A percentile compares a stretch with the other conserved stretches of the same genome.
Evolutionary conservation across 2,329 filamentous ascomycete genomes (phyloP).

Genomic region (Biscogniauxia sp.): DNA sequence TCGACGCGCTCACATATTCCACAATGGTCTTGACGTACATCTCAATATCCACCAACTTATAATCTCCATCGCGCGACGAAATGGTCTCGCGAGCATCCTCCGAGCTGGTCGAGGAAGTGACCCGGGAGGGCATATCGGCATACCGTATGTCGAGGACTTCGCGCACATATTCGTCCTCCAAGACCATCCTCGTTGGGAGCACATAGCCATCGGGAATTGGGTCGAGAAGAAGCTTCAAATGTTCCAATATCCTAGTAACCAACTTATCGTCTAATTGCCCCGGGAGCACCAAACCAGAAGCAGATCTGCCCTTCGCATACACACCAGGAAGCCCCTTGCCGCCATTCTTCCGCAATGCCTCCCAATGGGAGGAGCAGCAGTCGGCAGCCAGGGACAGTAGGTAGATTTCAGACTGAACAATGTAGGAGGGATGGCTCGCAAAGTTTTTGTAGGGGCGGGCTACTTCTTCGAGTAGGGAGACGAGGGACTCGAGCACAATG

Average conservation of each 20-base stretch:
- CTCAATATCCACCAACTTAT: slow-evolving; percentile 49
- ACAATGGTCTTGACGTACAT: slow-evolving; percentile 54
- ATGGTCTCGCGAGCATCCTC: slow-evolving; percentile 37
- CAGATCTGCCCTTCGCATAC: slow-evolving; percentile 4
- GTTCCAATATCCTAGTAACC: slow-evolving; percentile 54
- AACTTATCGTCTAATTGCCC: slow-evolving; percentile 48
- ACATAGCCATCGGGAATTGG: slow-evolving; percentile 58
- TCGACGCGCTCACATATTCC: slow-evolving; percentile 64
- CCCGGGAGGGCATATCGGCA: slow-evolving; percentile 24
- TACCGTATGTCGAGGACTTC: slow-evolving; percentile 35
- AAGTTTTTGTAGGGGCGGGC: slow-evolving; percentile 51
- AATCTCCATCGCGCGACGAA: slow-evolving; percentile 28
- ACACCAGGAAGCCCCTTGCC: slow-evolving; percentile 15
- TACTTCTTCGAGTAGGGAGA: slow-evolving; percentile 58
- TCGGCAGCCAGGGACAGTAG: slow-evolving; percentile 62
- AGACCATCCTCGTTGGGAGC: slow-evolving; percentile 54
- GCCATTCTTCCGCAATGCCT: slow-evolving; percentile 36
- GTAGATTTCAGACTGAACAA: slow-evolving; percentile 64
- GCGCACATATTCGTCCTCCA: slow-evolving; percentile 49
- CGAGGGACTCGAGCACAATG: slow-evolving; percentile 54
- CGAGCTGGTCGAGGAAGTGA: slow-evolving; percentile 33
- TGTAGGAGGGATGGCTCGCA: slow-evolving; percentile 54
- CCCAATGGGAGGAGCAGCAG: slow-evolving; percentile 63
- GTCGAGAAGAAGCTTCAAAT: slow-evolving; percentile 54
- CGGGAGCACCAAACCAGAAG: slow-evolving; percentile 24